A percentile compares a stretch with the other conserved stretches of the same genome.
These are phyloP conservation scores for Botrytis sinoallii DNA, from an alignment of 2,329 filamentous ascomycete genomes.

Conservation along the genomic window DNA sequence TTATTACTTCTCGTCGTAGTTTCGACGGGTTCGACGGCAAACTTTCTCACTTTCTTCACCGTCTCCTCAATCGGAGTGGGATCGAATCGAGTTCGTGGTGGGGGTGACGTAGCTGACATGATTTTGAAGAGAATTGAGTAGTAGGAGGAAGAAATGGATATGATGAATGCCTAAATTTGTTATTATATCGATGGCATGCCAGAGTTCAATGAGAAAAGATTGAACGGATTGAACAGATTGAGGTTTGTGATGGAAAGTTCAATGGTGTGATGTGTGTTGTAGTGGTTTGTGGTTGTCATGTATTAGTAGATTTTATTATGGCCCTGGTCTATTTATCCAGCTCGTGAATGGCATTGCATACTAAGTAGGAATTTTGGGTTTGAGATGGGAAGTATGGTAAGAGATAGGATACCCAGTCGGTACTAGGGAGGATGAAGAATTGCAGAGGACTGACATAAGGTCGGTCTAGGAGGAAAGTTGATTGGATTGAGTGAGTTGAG, in stretches of 20 bases:
- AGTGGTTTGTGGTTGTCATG: not conserved
- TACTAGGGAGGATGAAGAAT: not conserved
- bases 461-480: not conserved
- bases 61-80: conserved; percentile 39
- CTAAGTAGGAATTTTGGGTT: not conserved
- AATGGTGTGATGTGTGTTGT: not conserved
- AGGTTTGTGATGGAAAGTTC: conserved; percentile 3
- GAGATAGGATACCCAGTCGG: not conserved
- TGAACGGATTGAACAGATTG: not conserved
- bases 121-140: conserved; percentile 13
- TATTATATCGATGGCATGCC: conserved; percentile 21
- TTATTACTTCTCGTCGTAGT: conserved; percentile 42
- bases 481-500: not conserved
- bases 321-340: not conserved
- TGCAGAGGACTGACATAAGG: conserved; percentile 6
- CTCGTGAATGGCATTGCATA: not conserved
- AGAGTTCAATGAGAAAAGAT: not conserved
- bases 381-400: not conserved
- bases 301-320: conserved; percentile 5
- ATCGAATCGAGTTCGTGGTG: conserved; percentile 35
- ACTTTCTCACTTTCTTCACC: conserved; percentile 39
- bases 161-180: conserved; percentile 16
- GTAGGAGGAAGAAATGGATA: conserved; percentile 7
- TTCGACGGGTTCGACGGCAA: conserved; percentile 44
- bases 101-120: conserved; percentile 34